Conservation (phyloP, 1,139 yeast genomes). For the Kluyveromyces marxianus region DNA sequence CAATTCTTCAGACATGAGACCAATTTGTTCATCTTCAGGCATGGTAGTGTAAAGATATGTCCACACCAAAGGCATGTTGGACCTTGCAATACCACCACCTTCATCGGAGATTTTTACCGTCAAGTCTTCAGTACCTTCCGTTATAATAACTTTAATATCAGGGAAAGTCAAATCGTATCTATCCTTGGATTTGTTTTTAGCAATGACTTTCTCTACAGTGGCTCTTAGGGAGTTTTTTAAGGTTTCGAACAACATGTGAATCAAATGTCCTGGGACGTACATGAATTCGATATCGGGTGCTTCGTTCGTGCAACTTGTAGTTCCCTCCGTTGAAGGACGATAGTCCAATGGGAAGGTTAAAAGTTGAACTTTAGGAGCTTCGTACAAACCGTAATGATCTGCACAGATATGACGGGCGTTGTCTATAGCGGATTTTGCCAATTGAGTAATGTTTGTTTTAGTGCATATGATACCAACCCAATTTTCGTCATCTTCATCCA, state of each 20-base stretch:
- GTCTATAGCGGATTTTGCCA: conserved; percentile 79
- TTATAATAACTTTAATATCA: conserved; percentile 77
- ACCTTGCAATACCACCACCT: conserved; percentile 88
- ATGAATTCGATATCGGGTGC: conserved; percentile 61
- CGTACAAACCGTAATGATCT: conserved; percentile 76
- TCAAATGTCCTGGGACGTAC: conserved; percentile 87
- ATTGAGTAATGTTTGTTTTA: conserved; percentile 68
- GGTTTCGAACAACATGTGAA: conserved; percentile 82
- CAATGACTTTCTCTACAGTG: conserved; percentile 58
- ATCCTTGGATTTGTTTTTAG: conserved; percentile 41
- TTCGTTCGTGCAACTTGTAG: conserved; percentile 16
- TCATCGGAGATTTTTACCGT: conserved; percentile 91
- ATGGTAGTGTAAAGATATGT: conserved; percentile 88
- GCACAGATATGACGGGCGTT: conserved; percentile 83
- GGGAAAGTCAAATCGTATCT: conserved; percentile 68
- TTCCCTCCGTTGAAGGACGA: conserved; percentile 1
- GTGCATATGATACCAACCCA: conserved; percentile 85
- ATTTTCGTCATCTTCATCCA: conserved; percentile 42
- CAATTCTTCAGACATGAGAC: conserved; percentile 9
- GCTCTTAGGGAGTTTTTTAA: conserved; percentile 79
- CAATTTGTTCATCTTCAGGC: conserved; percentile 32
- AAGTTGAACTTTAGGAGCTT: conserved; percentile 72
- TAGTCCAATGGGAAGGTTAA: conserved; percentile 37
- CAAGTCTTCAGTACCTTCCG: conserved; percentile 88
- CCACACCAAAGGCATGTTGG: conserved; percentile 83